These are phyloP conservation scores for Diaporthe sp. DNA, from an alignment of 2,329 filamentous ascomycete species.

Conservation along the genomic window DNA sequence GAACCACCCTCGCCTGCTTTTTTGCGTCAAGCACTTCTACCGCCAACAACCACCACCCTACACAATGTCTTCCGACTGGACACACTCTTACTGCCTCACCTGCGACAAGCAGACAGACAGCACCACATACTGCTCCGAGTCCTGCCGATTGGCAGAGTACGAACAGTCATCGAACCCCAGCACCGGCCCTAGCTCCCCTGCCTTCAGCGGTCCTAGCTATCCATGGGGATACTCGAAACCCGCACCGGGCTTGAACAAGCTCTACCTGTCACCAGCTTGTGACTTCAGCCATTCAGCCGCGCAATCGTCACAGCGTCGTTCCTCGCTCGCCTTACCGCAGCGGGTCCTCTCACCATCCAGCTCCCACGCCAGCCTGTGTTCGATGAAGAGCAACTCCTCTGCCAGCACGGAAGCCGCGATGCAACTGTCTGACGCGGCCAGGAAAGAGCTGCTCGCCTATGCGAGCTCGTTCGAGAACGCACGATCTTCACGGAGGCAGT, in stretches of 20 bases:
- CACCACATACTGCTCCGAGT: slow-evolving; percentile 91
- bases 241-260: slow-evolving; percentile 57
- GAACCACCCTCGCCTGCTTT: background rate
- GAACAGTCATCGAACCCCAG: slow-evolving; percentile 73
- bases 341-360: slow-evolving; percentile 77
- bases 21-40: slow-evolving; percentile 23
- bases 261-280: slow-evolving; percentile 81
- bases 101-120: slow-evolving; percentile 91
- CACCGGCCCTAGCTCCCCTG: slow-evolving; percentile 71
- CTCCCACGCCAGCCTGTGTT: slow-evolving; percentile 87
- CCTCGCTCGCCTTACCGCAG: slow-evolving; percentile 54
- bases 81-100: slow-evolving; percentile 91
- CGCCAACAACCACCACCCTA: slow-evolving; percentile 43
- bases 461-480: slow-evolving; percentile 91
- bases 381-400: slow-evolving; percentile 75
- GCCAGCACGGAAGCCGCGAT: slow-evolving; percentile 64
- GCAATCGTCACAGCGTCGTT: slow-evolving; percentile 52
- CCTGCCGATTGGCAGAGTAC: slow-evolving; percentile 88
- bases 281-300: slow-evolving; percentile 76
- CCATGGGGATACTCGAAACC: slow-evolving; percentile 55
- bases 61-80: slow-evolving; percentile 77
- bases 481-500: slow-evolving; percentile 71
- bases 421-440: slow-evolving; percentile 80
- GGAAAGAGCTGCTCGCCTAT: slow-evolving; percentile 86
- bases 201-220: slow-evolving; percentile 64